Conservation (phyloP, 1,139 yeast species). For the Geotrichum bryndzae region DNA sequence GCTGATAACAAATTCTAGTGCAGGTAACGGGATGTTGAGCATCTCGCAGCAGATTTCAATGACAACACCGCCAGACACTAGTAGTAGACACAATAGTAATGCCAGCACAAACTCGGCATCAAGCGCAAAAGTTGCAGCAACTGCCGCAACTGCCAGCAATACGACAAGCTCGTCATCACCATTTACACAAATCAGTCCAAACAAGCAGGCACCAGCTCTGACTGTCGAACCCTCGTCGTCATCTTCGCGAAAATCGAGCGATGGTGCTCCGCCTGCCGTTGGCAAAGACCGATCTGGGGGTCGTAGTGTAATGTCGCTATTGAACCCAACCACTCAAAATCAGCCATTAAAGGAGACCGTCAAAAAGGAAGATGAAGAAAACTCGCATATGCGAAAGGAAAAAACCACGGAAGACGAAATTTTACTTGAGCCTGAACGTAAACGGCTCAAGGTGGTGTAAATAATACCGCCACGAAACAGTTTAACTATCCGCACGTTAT, state of each 20-base stretch:
- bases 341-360: not conserved
- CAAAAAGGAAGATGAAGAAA: not conserved
- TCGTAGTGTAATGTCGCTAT: conserved; percentile 8
- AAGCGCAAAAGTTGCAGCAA: not conserved
- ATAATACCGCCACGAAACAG: not conserved
- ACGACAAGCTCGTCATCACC: not conserved
- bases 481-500: not conserved
- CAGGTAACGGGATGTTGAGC: not conserved
- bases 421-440: conserved; percentile 9
- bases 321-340: conserved; percentile 6
- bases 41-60: conserved; percentile 8
- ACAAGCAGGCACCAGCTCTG: not conserved
- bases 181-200: not conserved
- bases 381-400: not conserved
- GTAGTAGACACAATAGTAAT: conserved; percentile 16
- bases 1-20: not conserved
- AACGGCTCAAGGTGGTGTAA: conserved; percentile 10
- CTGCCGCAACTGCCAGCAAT: not conserved
- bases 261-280: not conserved
- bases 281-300: conserved; percentile 9
- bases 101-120: conserved; percentile 16
- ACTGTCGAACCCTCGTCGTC: conserved; percentile 4
- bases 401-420: not conserved
- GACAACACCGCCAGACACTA: conserved; percentile 15
- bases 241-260: not conserved